These are phyloP conservation scores for Daldinia grandis DNA, from an alignment of 495 filamentous ascomycete genomes.

Conservation along the genomic window DNA sequence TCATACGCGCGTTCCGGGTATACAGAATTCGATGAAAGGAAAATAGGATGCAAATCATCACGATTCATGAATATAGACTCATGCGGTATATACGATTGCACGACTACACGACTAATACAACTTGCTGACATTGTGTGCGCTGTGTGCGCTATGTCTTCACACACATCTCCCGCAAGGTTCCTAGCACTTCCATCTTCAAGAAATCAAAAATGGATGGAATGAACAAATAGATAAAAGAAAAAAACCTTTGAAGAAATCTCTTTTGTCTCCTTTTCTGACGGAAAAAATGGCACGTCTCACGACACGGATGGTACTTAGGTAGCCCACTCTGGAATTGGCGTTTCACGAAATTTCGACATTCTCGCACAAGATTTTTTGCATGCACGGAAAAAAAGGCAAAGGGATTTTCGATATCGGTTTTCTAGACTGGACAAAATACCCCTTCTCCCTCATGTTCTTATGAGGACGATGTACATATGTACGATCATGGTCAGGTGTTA, in stretches of 20 bases:
- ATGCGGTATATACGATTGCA: conserved; percentile 3
- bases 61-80: conserved; percentile 25
- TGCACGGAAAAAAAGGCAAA: conserved; percentile 2
- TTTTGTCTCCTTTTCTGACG: not conserved
- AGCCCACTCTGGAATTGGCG: not conserved
- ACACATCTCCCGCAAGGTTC: not conserved
- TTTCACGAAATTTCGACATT: not conserved
- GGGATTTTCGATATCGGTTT: not conserved
- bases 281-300: conserved; percentile 27
- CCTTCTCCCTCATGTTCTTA: not conserved
- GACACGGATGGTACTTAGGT: conserved; percentile 4
- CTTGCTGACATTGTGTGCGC: not conserved
- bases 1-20: not conserved
- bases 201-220: not conserved
- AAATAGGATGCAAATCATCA: conserved; percentile 4
- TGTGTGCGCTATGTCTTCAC: not conserved
- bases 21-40: not conserved
- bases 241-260: not conserved
- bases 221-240: conserved; percentile 24
- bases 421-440: conserved; percentile 1
- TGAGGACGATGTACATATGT: not conserved
- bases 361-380: not conserved
- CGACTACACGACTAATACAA: conserved; percentile 1
- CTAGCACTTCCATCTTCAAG: not conserved
- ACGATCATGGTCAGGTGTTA: not conserved